Evolutionary conservation across 441 rosid species (phyloP).

Genomic region (Jatropha podagrica): DNA sequence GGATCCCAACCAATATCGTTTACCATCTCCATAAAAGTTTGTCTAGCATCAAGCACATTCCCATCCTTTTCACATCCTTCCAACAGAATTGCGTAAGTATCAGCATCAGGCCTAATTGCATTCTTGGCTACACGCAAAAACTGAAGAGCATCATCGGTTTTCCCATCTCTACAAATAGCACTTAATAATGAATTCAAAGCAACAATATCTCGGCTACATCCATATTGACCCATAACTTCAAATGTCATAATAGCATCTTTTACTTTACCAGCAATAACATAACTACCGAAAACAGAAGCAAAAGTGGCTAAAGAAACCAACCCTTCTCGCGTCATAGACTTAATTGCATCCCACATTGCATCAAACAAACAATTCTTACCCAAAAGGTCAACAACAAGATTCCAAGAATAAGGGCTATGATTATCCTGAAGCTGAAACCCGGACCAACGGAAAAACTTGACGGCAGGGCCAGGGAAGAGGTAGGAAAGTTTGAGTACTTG

Average conservation of each 20-base stretch:
- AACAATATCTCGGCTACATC: slow-evolving; percentile 37
- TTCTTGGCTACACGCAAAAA: slow-evolving; percentile 39
- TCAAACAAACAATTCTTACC: slow-evolving; percentile 61
- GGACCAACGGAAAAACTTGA: slow-evolving; percentile 71
- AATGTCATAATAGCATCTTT: slow-evolving; percentile 46
- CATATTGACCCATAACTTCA: slow-evolving; percentile 58
- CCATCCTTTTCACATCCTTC: slow-evolving; percentile 69
- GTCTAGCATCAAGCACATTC: slow-evolving; percentile 31
- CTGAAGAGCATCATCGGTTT: slow-evolving; percentile 38
- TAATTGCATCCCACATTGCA: slow-evolving; percentile 69
- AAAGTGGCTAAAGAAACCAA: slow-evolving; percentile 61
- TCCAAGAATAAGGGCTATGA: slow-evolving; percentile 70
- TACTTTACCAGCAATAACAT: slow-evolving; percentile 41
- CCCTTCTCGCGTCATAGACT: slow-evolving; percentile 46
- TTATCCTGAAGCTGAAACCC: slow-evolving; percentile 42
- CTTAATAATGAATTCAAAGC: slow-evolving; percentile 64
- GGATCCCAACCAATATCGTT: slow-evolving; percentile 60
- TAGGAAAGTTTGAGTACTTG: slow-evolving; percentile 56
- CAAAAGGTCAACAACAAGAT: slow-evolving; percentile 58
- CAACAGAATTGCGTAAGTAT: slow-evolving; percentile 52
- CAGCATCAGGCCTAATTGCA: slow-evolving; percentile 45
- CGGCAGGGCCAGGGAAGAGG: slow-evolving; percentile 48
- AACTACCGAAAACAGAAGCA: slow-evolving; percentile 64
- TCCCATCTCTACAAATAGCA: slow-evolving; percentile 63
- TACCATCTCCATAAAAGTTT: slow-evolving; percentile 48